phyloP scores from a whole-genome alignment of 768 basidiomycete species.

The Podaxis sp. region DNA sequence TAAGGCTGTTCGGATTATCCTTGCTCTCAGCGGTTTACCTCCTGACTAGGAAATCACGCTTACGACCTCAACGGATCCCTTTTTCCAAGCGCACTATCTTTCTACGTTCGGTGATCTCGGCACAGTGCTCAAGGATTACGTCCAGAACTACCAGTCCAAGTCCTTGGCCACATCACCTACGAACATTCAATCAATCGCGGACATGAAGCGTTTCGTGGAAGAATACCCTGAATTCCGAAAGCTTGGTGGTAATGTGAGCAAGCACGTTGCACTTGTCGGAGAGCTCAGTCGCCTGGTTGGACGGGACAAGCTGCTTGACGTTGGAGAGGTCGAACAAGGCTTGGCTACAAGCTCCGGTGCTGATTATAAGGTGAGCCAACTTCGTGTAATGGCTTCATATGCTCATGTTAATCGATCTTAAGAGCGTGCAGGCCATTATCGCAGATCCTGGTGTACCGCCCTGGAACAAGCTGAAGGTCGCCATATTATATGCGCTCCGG shows the following conservation, averaged over 20 bases:
- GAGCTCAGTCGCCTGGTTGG: constrained; percentile 91
- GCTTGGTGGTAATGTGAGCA: constrained; percentile 96
- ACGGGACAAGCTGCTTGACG: constrained; percentile 79
- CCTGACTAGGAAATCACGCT: constrained; percentile 82
- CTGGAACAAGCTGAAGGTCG: constrained; percentile 84
- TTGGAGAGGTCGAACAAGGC: constrained; percentile 96
- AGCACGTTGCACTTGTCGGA: constrained; percentile 96
- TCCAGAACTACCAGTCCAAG: constrained; percentile 86
- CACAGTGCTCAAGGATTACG: constrained; percentile 86
- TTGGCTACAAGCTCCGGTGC: constrained; percentile 89
- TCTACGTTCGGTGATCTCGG: constrained; percentile 97
- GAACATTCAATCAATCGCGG: constrained; percentile 88
- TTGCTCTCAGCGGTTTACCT: constrained; percentile 9
- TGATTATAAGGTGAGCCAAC: constrained; percentile 70
- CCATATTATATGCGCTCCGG: constrained; percentile 89
- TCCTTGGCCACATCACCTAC: constrained; percentile 75
- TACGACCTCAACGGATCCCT: constrained; percentile 87
- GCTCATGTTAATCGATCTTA: neutral
- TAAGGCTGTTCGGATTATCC: constrained; percentile 29
- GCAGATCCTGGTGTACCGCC: constrained; percentile 63
- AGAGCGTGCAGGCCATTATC: constrained; percentile 85
- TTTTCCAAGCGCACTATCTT: constrained; percentile 88
- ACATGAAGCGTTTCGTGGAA: constrained; percentile 98
- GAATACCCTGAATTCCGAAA: constrained; percentile 98
- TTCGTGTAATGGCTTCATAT: neutral